Evolutionary conservation across 495 filamentous ascomycete species (phyloP).

Genomic region (Podospora appendiculata): DNA sequence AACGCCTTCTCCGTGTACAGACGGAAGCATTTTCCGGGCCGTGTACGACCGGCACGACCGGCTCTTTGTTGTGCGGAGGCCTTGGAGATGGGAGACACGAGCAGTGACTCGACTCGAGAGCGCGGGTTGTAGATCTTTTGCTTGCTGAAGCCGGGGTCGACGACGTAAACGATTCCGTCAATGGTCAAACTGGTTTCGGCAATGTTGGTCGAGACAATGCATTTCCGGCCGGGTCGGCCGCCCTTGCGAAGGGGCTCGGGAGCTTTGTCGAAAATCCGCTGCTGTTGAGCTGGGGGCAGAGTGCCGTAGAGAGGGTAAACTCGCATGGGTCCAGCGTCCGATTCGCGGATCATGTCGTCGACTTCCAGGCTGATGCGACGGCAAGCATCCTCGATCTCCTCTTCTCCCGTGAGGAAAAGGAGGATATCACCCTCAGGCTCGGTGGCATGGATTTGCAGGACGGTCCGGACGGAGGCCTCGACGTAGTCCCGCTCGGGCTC

Average conservation of each 20-base stretch:
- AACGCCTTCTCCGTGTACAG: conserved; percentile 92
- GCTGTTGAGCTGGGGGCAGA: conserved; percentile 84
- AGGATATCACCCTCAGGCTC: conserved; percentile 93
- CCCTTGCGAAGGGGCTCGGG: conserved; percentile 63
- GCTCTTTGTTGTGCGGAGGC: conserved; percentile 97
- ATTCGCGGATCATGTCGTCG: conserved; percentile 84
- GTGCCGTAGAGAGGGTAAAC: conserved; percentile 94
- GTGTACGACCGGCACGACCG: conserved; percentile 96
- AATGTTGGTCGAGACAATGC: conserved; percentile 94
- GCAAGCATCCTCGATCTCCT: conserved; percentile 96
- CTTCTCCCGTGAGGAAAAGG: conserved; percentile 94
- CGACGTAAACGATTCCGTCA: conserved; percentile 97
- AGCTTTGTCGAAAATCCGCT: conserved; percentile 87
- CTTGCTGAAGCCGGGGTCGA: conserved; percentile 98
- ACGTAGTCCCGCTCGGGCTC: conserved; percentile 96
- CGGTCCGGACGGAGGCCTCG: conserved; percentile 87
- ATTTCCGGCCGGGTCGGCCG: conserved; percentile 85
- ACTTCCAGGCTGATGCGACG: conserved; percentile 84
- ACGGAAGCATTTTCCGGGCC: conserved; percentile 81
- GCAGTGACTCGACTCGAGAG: conserved; percentile 88
- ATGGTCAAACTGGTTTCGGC: conserved; percentile 97
- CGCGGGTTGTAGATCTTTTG: conserved; percentile 99
- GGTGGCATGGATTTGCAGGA: conserved; percentile 89
- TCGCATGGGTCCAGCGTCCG: conserved; percentile 79
- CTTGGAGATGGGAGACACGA: conserved; percentile 95